These are phyloP conservation scores for Saccharomycopsis javanensis DNA, from an alignment of 805 yeast species.

Conservation along the genomic window DNA sequence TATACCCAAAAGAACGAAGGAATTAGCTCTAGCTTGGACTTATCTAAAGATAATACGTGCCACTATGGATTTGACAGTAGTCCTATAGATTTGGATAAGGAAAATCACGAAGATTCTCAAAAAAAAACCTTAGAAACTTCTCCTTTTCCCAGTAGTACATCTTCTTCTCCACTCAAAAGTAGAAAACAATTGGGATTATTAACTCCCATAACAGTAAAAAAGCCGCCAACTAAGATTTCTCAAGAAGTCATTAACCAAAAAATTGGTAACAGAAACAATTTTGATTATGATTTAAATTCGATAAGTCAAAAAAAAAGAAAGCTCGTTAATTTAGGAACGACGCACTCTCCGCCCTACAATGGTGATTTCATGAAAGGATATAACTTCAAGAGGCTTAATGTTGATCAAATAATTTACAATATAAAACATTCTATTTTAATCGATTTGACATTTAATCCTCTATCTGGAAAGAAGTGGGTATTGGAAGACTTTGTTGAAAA, in stretches of 20 bases:
- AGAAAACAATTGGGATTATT: background rate
- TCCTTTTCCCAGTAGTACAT: background rate
- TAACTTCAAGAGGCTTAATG: slow-evolving; percentile 2
- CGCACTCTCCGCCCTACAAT: background rate
- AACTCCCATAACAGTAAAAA: background rate
- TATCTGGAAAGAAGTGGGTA: slow-evolving; percentile 16
- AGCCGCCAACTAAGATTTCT: background rate
- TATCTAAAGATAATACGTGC: background rate
- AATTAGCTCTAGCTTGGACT: background rate
- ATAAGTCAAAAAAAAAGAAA: background rate
- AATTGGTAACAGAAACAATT: background rate
- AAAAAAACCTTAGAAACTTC: background rate
- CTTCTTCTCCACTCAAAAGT: background rate
- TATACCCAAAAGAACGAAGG: background rate
- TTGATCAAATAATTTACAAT: slow-evolving; percentile 9
- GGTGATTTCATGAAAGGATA: background rate
- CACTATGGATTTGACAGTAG: background rate
- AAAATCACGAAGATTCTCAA: background rate
- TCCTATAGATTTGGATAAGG: background rate
- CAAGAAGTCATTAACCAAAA: background rate
- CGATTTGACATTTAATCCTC: slow-evolving; percentile 15
- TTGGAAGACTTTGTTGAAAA: slow-evolving; percentile 15
- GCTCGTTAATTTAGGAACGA: background rate
- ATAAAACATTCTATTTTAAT: background rate
- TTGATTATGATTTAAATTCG: background rate